Percentiles rank a stretch among this genome's conserved stretches.
These are phyloP conservation scores for Talaromyces atroroseus DNA, from an alignment of 2,329 filamentous ascomycete genomes.

Conservation along the genomic window DNA sequence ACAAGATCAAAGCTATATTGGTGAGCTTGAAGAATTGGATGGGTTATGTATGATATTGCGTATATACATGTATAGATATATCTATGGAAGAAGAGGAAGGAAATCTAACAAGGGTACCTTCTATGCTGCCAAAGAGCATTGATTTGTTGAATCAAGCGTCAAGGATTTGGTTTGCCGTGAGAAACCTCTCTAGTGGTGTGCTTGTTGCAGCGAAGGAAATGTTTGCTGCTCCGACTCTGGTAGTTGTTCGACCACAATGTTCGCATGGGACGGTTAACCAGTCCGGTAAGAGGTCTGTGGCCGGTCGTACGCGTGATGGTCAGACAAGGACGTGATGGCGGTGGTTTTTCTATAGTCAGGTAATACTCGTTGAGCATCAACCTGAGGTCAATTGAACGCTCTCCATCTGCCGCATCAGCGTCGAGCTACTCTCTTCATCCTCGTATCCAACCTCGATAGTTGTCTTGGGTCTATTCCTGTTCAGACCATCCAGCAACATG, in stretches of 20 bases:
- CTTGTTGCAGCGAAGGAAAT: no score
- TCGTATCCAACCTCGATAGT: slow-evolving; percentile 41
- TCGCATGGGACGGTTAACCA: no score
- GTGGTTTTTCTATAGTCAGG: no score
- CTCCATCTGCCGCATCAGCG: slow-evolving; percentile 48
- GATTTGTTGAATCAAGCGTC: background rate
- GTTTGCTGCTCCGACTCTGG: no score
- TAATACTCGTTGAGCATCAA: no score
- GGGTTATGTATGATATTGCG: background rate
- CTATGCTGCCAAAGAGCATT: background rate
- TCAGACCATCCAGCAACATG: slow-evolving; percentile 79
- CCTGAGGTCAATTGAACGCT: slow-evolving; percentile 23
- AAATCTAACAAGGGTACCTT: background rate
- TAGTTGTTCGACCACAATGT: no score
- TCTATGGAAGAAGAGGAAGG: background rate
- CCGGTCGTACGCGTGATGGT: no score
- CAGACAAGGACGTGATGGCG: background rate
- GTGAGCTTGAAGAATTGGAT: background rate
- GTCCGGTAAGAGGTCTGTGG: no score
- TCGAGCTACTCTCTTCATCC: slow-evolving; percentile 49
- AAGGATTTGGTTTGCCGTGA: no score
- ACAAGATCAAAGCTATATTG: no score
- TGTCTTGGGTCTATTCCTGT: slow-evolving; percentile 59
- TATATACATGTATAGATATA: background rate
- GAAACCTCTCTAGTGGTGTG: no score